Percentiles rank a stretch among this genome's conserved stretches.
Evolutionary conservation across 1,284 basidiomycete genomes (phyloP).

Genomic region (Melampsora larici-populina): DNA sequence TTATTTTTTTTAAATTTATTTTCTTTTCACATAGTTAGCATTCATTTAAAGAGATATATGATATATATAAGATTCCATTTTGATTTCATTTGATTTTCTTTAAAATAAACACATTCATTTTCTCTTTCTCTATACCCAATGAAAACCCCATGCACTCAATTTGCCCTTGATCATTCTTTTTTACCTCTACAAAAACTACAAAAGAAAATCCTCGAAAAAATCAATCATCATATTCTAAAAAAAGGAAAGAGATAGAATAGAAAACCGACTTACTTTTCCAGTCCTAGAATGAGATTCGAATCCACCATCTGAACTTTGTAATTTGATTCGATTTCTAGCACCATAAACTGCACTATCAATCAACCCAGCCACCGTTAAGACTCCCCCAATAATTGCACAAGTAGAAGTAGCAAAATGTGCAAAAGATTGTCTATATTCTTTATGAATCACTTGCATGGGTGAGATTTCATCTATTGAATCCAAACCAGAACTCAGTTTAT

Average conservation of each 20-base stretch:
- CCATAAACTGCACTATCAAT: constrained; percentile 79
- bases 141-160: too few relatives aligned
- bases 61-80: too few relatives aligned
- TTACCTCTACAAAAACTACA: too few relatives aligned
- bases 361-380: constrained; percentile 89
- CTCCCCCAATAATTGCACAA: constrained; percentile 95
- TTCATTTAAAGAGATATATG: too few relatives aligned
- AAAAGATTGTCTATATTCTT: constrained; percentile 86
- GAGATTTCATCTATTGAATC: constrained; percentile 69
- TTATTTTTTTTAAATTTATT: too few relatives aligned
- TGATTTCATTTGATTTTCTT: too few relatives aligned
- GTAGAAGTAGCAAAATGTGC: constrained; percentile 98
- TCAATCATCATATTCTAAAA: too few relatives aligned
- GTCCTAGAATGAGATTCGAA: constrained; percentile 20
- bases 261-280: constrained; percentile 18
- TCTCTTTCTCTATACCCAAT: too few relatives aligned
- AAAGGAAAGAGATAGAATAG: neutral
- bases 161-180: too few relatives aligned
- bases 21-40: too few relatives aligned
- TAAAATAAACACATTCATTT: too few relatives aligned
- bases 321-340: constrained; percentile 44
- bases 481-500: neutral
- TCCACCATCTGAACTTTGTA: neutral
- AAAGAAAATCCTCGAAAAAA: too few relatives aligned
- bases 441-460: constrained; percentile 86